Conservation (phyloP, 2,329 filamentous ascomycete genomes). For the Orbilia blumenaviensis region DNA sequence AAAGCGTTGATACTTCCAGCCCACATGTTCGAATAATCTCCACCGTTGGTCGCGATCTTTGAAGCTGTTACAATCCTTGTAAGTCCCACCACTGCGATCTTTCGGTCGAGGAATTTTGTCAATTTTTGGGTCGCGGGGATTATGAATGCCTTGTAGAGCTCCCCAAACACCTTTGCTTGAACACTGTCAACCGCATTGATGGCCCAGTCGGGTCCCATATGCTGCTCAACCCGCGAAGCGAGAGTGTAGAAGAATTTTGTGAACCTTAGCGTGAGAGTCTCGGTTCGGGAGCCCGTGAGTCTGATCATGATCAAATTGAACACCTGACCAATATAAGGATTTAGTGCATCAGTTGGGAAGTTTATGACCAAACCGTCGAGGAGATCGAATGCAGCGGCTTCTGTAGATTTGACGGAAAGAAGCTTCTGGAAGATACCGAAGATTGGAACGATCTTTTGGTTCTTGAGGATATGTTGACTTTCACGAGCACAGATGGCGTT, state of each 20-base stretch:
- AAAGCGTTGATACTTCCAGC: conserved; percentile 87
- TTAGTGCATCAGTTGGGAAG: conserved; percentile 74
- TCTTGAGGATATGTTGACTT: conserved; percentile 76
- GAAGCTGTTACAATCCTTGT: conserved; percentile 92
- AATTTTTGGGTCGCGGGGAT: conserved; percentile 89
- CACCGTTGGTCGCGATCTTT: conserved; percentile 72
- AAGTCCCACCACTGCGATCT: conserved; percentile 89
- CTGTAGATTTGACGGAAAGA: conserved; percentile 80
- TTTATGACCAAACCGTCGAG: conserved; percentile 80
- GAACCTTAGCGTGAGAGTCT: conserved; percentile 85
- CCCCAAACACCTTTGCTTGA: conserved; percentile 79
- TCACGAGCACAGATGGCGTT: conserved; percentile 83
- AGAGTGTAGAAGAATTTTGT: conserved; percentile 94
- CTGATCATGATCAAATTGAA: conserved; percentile 81
- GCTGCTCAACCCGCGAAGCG: conserved; percentile 78
- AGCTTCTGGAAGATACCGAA: conserved; percentile 97
- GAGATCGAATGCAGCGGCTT: conserved; percentile 87
- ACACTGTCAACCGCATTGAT: conserved; percentile 83
- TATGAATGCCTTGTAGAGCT: conserved; percentile 86
- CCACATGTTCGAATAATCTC: conserved; percentile 88
- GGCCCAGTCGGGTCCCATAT: conserved; percentile 92
- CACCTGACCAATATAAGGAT: conserved; percentile 81
- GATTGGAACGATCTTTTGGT: conserved; percentile 80
- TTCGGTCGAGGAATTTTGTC: conserved; percentile 85
- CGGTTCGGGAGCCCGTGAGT: conserved; percentile 76